These are phyloP conservation scores for Ceratocystis diversiconidia DNA, from an alignment of 2,329 filamentous ascomycete species.

Conservation along the genomic window DNA sequence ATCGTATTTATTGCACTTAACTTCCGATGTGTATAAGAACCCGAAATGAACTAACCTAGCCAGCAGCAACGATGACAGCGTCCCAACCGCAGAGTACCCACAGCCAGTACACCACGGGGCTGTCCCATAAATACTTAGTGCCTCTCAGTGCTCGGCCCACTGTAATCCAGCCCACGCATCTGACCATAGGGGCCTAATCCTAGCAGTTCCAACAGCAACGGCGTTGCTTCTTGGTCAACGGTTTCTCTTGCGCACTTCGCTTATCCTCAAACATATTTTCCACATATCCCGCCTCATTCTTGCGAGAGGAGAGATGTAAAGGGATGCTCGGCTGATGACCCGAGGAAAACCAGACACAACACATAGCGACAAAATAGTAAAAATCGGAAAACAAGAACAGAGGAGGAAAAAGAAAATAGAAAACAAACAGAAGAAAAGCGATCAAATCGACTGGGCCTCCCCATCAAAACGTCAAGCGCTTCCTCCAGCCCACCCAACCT, in stretches of 20 bases:
- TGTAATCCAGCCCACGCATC: neutral
- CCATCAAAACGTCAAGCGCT: neutral
- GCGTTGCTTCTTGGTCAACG: neutral
- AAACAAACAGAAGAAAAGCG: neutral
- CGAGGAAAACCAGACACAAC: neutral
- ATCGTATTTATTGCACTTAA: neutral
- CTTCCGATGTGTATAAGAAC: neutral
- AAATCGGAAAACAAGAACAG: neutral
- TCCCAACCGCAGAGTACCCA: too few species aligned
- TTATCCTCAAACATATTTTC: conserved; percentile 2
- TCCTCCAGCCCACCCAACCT: neutral
- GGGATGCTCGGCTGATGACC: neutral
- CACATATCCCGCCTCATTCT: neutral
- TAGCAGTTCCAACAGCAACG: too few species aligned
- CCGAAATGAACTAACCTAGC: neutral
- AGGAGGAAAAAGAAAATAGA: neutral
- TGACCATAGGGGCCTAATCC: too few species aligned
- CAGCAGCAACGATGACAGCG: neutral
- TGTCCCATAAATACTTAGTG: neutral
- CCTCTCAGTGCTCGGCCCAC: neutral
- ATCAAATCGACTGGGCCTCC: neutral
- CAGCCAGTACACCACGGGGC: too few species aligned
- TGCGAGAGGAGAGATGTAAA: neutral
- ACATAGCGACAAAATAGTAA: neutral
- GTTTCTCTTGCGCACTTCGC: neutral